Evolutionary conservation across 1,284 basidiomycete genomes (phyloP).

Genomic region (Marasmius tenuissimus): DNA sequence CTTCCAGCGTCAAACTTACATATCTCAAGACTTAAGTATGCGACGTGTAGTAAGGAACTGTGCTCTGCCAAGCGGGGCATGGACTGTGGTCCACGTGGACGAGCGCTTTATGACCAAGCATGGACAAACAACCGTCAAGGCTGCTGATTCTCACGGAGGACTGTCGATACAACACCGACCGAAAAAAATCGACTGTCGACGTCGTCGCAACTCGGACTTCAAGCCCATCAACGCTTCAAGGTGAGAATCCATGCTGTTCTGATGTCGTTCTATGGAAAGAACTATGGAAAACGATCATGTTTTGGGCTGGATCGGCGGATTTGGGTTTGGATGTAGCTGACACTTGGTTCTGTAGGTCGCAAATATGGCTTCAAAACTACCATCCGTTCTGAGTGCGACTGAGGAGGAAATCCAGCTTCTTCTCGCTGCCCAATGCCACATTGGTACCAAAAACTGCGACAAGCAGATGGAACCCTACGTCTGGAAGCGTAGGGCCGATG

Average conservation of each 20-base stretch:
- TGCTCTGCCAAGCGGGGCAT: no score
- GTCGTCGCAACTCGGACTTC: background rate
- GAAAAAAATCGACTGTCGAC: conserved; percentile 1
- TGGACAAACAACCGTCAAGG: background rate
- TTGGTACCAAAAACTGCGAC: conserved; percentile 98
- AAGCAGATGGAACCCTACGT: conserved; percentile 99
- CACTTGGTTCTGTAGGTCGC: conserved; percentile 1
- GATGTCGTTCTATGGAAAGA: background rate
- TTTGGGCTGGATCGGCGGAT: conserved; percentile 36
- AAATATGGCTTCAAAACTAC: conserved; percentile 82
- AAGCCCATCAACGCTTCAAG: conserved; percentile 5
- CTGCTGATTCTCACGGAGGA: background rate
- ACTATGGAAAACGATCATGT: background rate
- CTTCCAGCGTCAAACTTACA: no score
- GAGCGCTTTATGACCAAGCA: background rate
- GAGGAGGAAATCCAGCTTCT: conserved; percentile 98
- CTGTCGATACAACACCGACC: background rate
- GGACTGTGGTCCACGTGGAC: no score
- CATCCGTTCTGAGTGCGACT: conserved; percentile 89
- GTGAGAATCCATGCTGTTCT: conserved; percentile 1
- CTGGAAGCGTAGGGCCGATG: conserved; percentile 95
- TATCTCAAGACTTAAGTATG: no score
- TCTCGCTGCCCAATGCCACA: conserved; percentile 94
- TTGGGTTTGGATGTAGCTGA: conserved; percentile 26
- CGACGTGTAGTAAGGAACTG: no score